These are phyloP conservation scores for Suillus hirtellus DNA, from an alignment of 768 basidiomycete species.

Conservation along the genomic window DNA sequence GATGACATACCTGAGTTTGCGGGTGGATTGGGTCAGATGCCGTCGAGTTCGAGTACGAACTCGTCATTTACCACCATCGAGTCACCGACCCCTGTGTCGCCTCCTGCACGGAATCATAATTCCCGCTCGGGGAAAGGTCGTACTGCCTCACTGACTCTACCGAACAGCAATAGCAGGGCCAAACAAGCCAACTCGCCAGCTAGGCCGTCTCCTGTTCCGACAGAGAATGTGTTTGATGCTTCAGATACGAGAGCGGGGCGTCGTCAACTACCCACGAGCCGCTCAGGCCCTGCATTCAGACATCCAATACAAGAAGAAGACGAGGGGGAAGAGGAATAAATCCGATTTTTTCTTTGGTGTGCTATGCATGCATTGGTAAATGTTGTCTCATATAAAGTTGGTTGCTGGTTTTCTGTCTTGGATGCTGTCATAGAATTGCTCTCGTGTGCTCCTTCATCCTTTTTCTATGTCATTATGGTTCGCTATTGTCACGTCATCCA, in stretches of 20 bases:
- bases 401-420: slow-evolving; percentile 15
- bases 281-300: slow-evolving; percentile 69
- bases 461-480: slow-evolving; percentile 13
- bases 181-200: slow-evolving; percentile 61
- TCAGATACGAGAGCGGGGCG: slow-evolving; percentile 56
- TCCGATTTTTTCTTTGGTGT: slow-evolving; percentile 7
- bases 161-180: slow-evolving; percentile 35
- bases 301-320: slow-evolving; percentile 84
- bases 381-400: slow-evolving; percentile 11
- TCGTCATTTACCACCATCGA: slow-evolving; percentile 33
- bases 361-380: background rate
- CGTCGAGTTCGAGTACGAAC: slow-evolving; percentile 26
- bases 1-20: slow-evolving; percentile 72
- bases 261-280: slow-evolving; percentile 66
- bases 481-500: slow-evolving; percentile 17
- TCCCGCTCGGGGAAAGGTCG: slow-evolving; percentile 35
- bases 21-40: slow-evolving; percentile 72
- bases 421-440: slow-evolving; percentile 16
- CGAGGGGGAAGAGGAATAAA: slow-evolving; percentile 73
- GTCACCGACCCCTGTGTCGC: slow-evolving; percentile 44
- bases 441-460: slow-evolving; percentile 8
- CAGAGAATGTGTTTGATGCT: slow-evolving; percentile 48
- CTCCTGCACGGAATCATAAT: slow-evolving; percentile 51
- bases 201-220: slow-evolving; percentile 58
- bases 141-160: slow-evolving; percentile 22